Conservation (phyloP, 1,139 yeast genomes). For the Suhomyces kunorum region DNA sequence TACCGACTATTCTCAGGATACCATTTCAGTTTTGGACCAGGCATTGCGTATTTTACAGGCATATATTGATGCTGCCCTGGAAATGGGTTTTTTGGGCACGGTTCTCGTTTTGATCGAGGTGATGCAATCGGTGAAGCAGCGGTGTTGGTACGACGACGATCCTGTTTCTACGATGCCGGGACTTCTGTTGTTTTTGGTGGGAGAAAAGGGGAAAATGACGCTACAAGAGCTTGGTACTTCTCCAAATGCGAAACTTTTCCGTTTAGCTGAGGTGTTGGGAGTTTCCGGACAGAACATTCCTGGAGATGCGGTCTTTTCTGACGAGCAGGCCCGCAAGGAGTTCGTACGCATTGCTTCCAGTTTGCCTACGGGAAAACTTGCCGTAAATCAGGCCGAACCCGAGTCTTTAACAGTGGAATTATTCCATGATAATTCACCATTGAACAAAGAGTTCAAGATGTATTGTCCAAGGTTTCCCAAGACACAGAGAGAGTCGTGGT, state of each 20-base stretch:
- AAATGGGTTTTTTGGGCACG: conserved; percentile 68
- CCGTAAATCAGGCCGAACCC: conserved; percentile 33
- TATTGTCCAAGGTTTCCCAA: conserved; percentile 85
- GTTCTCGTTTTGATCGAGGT: conserved; percentile 61
- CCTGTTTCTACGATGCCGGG: conserved; percentile 77
- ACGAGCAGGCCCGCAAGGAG: conserved; percentile 29
- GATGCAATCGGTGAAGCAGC: conserved; percentile 89
- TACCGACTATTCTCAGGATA: conserved; percentile 93
- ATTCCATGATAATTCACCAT: conserved; percentile 54
- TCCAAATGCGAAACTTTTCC: conserved; percentile 27
- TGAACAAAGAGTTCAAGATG: conserved; percentile 61
- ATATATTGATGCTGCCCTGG: conserved; percentile 85
- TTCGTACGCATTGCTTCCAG: conserved; percentile 48
- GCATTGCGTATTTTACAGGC: conserved; percentile 93
- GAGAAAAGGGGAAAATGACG: conserved; percentile 15
- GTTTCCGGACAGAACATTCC: conserved; percentile 30
- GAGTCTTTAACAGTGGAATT: conserved; percentile 47
- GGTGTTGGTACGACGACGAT: conserved; percentile 81
- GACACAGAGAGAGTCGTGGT: conserved; percentile 93
- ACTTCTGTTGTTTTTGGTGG: conserved; percentile 28
- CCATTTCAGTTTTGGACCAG: conserved; percentile 90
- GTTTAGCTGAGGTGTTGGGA: conserved; percentile 37
- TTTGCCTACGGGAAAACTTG: conserved; percentile 49
- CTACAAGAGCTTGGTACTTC: conserved; percentile 25
- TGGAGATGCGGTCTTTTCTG: conserved; percentile 27